phyloP scores from a whole-genome alignment of 1,139 yeast species.

The Insectozyma bohioensis region DNA sequence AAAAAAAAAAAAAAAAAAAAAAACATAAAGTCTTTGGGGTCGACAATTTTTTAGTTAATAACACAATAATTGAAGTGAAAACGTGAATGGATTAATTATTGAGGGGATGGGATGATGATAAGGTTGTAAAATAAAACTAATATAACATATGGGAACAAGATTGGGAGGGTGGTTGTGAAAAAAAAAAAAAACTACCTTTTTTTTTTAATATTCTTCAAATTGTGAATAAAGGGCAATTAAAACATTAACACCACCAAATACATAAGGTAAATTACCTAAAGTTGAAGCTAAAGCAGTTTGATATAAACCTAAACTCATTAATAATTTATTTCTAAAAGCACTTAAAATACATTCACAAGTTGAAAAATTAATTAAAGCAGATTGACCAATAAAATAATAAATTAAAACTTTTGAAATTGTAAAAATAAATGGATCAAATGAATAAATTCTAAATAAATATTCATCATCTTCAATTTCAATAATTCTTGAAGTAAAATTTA shows the following conservation, averaged over 20 bases:
- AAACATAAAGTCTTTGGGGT: constrained; percentile 1
- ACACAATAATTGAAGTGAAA: constrained; percentile 4
- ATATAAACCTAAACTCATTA: constrained; percentile 40
- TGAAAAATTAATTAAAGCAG: constrained; percentile 30
- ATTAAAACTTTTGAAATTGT: constrained; percentile 50
- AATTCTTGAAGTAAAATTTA: constrained; percentile 53
- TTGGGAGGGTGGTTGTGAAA: neutral
- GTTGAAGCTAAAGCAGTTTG: constrained; percentile 31
- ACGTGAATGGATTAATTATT: no score
- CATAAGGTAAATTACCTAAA: constrained; percentile 51
- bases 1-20: constrained; percentile 1
- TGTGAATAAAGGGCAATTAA: constrained; percentile 53
- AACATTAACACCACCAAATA: constrained; percentile 49
- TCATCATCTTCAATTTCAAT: constrained; percentile 42
- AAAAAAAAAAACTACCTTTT: no score
- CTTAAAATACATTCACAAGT: constrained; percentile 31
- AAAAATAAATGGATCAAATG: constrained; percentile 58
- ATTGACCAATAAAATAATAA: constrained; percentile 40
- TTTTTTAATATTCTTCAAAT: constrained; percentile 36
- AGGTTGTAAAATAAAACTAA: neutral
- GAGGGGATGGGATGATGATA: neutral
- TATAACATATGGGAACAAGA: neutral
- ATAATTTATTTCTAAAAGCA: constrained; percentile 36
- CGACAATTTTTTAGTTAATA: neutral
- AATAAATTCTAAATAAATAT: constrained; percentile 36